Conservation (phyloP, 1,284 basidiomycete genomes). For the Tremellales sp. region DNA sequence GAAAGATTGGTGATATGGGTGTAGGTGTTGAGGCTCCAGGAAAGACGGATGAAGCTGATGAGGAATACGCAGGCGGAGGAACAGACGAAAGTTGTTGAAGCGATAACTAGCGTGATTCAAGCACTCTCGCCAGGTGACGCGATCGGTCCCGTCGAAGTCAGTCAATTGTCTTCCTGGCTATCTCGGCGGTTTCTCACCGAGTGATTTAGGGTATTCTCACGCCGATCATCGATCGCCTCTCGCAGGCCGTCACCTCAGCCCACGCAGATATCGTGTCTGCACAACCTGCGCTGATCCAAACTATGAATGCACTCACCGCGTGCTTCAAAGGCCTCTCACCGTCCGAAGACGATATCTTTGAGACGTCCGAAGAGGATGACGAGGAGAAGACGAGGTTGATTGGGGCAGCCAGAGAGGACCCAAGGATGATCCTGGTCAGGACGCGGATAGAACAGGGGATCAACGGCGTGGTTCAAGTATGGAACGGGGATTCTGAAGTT, state of each 20-base stretch:
- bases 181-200: not conserved
- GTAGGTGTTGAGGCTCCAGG: conserved; percentile 56
- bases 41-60: not conserved
- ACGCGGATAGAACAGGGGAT: conserved; percentile 61
- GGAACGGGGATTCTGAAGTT: conserved; percentile 71
- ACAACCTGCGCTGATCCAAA: conserved; percentile 48
- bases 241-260: conserved; percentile 58
- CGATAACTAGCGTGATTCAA: conserved; percentile 84
- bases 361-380: conserved; percentile 42
- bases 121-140: conserved; percentile 71
- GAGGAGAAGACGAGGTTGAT: conserved; percentile 50
- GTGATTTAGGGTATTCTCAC: conserved; percentile 63
- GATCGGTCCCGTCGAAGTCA: conserved; percentile 70
- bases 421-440: conserved; percentile 60
- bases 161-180: conserved; percentile 13
- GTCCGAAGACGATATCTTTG: conserved; percentile 63
- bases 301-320: conserved; percentile 71
- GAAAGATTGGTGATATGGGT: conserved; percentile 65
- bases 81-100: conserved; percentile 81
- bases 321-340: conserved; percentile 79
- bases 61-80: conserved; percentile 63
- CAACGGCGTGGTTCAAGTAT: conserved; percentile 60
- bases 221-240: conserved; percentile 68
- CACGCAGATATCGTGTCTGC: conserved; percentile 11
- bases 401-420: conserved; percentile 60